Evolutionary conservation across 805 yeast species (phyloP).

Genomic region (Candida maltosa): DNA sequence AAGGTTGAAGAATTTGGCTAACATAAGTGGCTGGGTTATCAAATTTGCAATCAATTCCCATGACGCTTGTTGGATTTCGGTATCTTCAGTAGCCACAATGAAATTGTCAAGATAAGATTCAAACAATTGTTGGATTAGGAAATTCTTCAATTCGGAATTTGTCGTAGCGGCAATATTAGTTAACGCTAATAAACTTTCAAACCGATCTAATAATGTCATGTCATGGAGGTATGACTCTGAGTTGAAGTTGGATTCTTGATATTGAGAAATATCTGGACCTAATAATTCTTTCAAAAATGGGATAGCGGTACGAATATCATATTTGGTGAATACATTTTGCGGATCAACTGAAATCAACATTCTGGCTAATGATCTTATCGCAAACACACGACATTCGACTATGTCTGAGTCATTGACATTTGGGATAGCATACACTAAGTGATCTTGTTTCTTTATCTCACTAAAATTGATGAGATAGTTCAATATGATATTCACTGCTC

Average conservation of each 20-base stretch:
- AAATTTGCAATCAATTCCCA: slow-evolving; percentile 66
- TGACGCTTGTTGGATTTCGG: slow-evolving; percentile 52
- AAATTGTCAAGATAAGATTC: slow-evolving; percentile 44
- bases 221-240: slow-evolving; percentile 22
- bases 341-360: slow-evolving; percentile 46
- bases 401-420: slow-evolving; percentile 9
- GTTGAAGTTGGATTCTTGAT: slow-evolving; percentile 10
- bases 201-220: slow-evolving; percentile 39
- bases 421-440: slow-evolving; percentile 16
- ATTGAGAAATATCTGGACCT: slow-evolving; percentile 28
- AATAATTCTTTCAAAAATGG: slow-evolving; percentile 49
- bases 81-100: slow-evolving; percentile 32
- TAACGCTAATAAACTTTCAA: slow-evolving; percentile 59
- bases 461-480: slow-evolving; percentile 34
- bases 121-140: slow-evolving; percentile 41
- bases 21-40: slow-evolving; percentile 35
- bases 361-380: slow-evolving; percentile 42
- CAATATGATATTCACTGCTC: slow-evolving; percentile 37
- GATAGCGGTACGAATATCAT: slow-evolving; percentile 38
- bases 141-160: slow-evolving; percentile 36
- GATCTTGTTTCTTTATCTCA: slow-evolving; percentile 17
- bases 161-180: slow-evolving; percentile 61
- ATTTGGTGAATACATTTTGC: slow-evolving; percentile 33
- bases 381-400: slow-evolving; percentile 23
- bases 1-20: slow-evolving; percentile 60